Evolutionary conservation across 352 stramenopile genomes (phyloP), one percentile per base, ranked within the genome.

Genomic region (Globisporangium yorkense): DNA sequence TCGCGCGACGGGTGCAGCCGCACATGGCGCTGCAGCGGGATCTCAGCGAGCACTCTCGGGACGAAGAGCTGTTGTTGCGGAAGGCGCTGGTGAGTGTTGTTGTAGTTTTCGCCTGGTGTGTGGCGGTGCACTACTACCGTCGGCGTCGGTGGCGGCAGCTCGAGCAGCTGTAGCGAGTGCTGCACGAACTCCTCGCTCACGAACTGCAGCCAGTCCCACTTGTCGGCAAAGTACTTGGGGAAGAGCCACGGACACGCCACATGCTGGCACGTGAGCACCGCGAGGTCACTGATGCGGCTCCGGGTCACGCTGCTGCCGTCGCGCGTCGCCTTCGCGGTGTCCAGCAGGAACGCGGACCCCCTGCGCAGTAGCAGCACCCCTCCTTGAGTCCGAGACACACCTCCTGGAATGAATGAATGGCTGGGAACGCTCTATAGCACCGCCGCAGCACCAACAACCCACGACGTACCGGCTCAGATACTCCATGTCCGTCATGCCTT

Each of bases 131-230:
- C 46, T n/a, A n/a, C 18, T n/a, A 39, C 44, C 39, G 20, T 4
- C 21, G 16, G 41, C 18, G 13, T 29, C 13, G 51, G 53, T 58
- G 59, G 27, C 18, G 65, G 59, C 7, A 72, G 31, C 20, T 75
- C 74, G 43, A 89, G 71, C 37, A 92, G 49, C 55, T 88, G 70
- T 50, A 94, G 67, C 58, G 77, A 88, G 53, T 92, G 77, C 37
- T 74, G 67, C 43, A 92, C 75, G 37, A 88, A 86, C 50, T 81
- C 70, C 56, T 91, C 80, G 63, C 72, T 84, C 57, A 94, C 81
- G 64, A 86, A 77, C 66, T 94, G 80, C 51, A 94, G 76, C 84
- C 81, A 94, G 59, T 87, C 71, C 81, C 81, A 91, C 61, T 83
- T 88, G 53, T 88, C 68, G 12, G 59, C 31, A 58, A 91, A 94